Conservation (phyloP, 108 stramenopile species). For the Cyclostephanos invisitatus region DNA sequence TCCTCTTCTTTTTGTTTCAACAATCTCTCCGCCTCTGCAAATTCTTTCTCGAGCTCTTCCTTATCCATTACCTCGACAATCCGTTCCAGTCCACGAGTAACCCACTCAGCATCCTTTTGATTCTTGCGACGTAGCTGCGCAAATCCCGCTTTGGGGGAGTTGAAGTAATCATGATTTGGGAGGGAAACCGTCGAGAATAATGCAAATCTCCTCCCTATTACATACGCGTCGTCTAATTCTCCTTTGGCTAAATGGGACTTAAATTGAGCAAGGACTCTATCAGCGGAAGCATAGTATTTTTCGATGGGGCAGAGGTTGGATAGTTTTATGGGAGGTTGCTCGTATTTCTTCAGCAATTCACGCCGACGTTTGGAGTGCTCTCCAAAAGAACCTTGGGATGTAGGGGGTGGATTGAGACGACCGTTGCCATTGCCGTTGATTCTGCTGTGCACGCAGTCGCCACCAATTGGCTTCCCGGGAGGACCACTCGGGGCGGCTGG, state of each 20-base stretch:
- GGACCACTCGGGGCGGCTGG: constrained; percentile 13
- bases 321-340: constrained; percentile 37
- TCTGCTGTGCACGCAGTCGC: neutral
- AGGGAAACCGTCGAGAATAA: constrained; percentile 68
- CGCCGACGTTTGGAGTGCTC: constrained; percentile 38
- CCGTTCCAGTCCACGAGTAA: constrained; percentile 64
- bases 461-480: neutral
- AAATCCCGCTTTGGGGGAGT: constrained; percentile 35
- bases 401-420: constrained; percentile 7
- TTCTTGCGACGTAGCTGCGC: constrained; percentile 45
- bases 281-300: constrained; percentile 76
- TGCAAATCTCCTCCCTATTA: constrained; percentile 79
- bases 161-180: constrained; percentile 78
- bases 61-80: constrained; percentile 78
- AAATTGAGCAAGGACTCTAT: constrained; percentile 66
- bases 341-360: constrained; percentile 33
- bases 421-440: constrained; percentile 1
- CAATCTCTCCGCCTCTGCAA: constrained; percentile 25
- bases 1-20: constrained; percentile 46
- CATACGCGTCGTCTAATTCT: constrained; percentile 75
- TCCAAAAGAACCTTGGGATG: constrained; percentile 8
- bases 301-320: constrained; percentile 76
- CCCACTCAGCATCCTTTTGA: constrained; percentile 57
- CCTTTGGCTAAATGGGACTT: constrained; percentile 43
- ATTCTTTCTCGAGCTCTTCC: constrained; percentile 50